phyloP scores from a whole-genome alignment of 2,329 filamentous ascomycete genomes.

The Leptographium lundbergii region DNA sequence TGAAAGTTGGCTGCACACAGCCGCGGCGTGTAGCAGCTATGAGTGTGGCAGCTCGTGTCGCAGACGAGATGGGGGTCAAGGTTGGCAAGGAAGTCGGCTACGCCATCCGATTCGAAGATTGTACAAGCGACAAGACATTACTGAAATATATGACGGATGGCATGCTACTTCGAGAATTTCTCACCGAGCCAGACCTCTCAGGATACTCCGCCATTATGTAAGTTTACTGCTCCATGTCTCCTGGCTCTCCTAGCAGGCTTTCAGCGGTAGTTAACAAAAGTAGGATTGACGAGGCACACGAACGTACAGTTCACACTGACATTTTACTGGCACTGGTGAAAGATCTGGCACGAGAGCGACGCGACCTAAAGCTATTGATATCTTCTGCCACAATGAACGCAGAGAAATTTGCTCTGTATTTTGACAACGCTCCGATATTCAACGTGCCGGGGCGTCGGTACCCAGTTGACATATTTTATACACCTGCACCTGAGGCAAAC shows the following conservation, averaged over 20 bases:
- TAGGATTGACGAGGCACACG: conserved; percentile 85
- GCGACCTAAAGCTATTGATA: conserved; percentile 81
- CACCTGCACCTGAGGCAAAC: conserved; percentile 81
- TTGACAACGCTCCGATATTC: conserved; percentile 86
- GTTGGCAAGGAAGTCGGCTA: conserved; percentile 90
- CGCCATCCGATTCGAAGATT: conserved; percentile 87
- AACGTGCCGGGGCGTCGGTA: conserved; percentile 84
- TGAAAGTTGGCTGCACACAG: conserved; percentile 88
- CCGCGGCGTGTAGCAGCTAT: conserved; percentile 92
- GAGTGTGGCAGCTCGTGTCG: conserved; percentile 92
- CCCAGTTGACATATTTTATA: conserved; percentile 86
- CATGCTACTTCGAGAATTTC: conserved; percentile 80
- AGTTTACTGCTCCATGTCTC: background rate
- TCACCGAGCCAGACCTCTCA: conserved; percentile 74
- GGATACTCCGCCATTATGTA: conserved; percentile 75
- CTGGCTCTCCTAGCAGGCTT: background rate
- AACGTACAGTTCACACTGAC: conserved; percentile 82
- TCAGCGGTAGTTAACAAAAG: background rate
- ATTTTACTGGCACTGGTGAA: conserved; percentile 81
- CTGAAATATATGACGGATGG: conserved; percentile 97
- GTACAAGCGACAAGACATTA: conserved; percentile 79
- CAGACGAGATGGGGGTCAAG: conserved; percentile 84
- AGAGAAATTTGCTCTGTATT: conserved; percentile 81
- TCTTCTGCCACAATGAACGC: conserved; percentile 93
- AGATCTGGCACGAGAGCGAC: conserved; percentile 70